phyloP scores from a whole-genome alignment of 768 basidiomycete species.

The Tulasnella sp. region DNA sequence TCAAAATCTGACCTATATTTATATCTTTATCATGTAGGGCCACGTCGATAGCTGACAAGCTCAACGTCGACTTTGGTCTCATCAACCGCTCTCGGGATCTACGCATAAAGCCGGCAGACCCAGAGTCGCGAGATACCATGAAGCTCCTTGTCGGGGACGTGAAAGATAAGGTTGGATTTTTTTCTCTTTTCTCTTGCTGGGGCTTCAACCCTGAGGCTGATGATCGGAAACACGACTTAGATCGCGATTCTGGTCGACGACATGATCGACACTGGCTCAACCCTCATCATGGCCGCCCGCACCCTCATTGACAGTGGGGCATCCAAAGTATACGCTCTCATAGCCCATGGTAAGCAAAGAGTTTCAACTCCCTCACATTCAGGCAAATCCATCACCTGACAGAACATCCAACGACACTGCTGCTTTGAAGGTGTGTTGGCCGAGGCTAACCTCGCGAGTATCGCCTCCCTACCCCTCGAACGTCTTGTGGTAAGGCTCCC shows the following conservation, averaged over 20 bases:
- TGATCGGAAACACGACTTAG: slow-evolving; percentile 29
- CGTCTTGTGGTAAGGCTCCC: slow-evolving; percentile 89
- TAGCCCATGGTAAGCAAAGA: slow-evolving; percentile 71
- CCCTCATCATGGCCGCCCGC: slow-evolving; percentile 71
- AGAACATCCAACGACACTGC: neutral
- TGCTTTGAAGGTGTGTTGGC: slow-evolving; percentile 55
- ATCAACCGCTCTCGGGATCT: slow-evolving; percentile 84
- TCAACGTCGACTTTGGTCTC: slow-evolving; percentile 88
- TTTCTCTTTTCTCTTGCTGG: neutral
- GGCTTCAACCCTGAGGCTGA: slow-evolving; percentile 11
- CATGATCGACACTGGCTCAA: slow-evolving; percentile 93
- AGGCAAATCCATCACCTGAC: neutral
- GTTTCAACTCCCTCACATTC: slow-evolving; percentile 8
- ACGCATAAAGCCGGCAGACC: slow-evolving; percentile 35
- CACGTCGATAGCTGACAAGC: slow-evolving; percentile 89
- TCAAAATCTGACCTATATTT: slow-evolving; percentile 12
- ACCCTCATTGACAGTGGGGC: slow-evolving; percentile 89
- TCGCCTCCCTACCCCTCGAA: slow-evolving; percentile 65
- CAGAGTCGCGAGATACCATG: slow-evolving; percentile 46
- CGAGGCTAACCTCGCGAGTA: slow-evolving; percentile 53
- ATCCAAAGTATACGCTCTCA: slow-evolving; percentile 70
- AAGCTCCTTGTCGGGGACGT: slow-evolving; percentile 94
- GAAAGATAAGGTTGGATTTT: slow-evolving; percentile 55
- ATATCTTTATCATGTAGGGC: slow-evolving; percentile 41
- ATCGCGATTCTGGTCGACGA: slow-evolving; percentile 94